A percentile compares a stretch with the other conserved stretches of the same genome.
Conservation (phyloP, 331 rosid species). For the Telfairia occidentalis region DNA sequence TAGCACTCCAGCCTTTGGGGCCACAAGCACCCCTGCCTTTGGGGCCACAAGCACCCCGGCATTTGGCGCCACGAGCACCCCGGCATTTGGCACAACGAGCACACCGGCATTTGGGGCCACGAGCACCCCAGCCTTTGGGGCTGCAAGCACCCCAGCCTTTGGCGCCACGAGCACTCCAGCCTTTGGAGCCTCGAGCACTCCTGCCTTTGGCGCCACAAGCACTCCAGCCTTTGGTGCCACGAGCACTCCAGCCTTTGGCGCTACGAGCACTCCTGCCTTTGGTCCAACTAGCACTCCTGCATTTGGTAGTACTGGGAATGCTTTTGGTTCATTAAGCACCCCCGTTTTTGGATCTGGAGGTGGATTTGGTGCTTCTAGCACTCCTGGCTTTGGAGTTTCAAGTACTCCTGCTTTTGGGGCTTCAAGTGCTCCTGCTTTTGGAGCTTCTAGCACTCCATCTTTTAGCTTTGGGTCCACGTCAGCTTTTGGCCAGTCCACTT, state of each 20-base stretch:
- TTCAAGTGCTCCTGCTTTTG: conserved; percentile 52
- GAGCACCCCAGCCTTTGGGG: conserved; percentile 44
- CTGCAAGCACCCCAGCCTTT: conserved; percentile 41
- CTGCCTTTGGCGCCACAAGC: conserved; percentile 15
- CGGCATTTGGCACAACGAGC: conserved; percentile 30
- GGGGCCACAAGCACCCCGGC: conserved; percentile 23
- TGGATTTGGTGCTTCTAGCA: conserved; percentile 41
- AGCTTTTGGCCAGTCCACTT: conserved; percentile 69
- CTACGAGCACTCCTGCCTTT: not conserved
- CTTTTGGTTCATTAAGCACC: conserved; percentile 17
- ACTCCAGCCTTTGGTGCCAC: not conserved
- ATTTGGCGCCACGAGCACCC: conserved; percentile 24
- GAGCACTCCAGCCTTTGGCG: not conserved
- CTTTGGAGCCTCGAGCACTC: conserved; percentile 49
- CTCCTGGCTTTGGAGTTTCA: conserved; percentile 45
- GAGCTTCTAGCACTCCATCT: conserved; percentile 56
- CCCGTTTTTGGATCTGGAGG: conserved; percentile 17
- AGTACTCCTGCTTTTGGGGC: conserved; percentile 47
- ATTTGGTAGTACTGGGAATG: conserved; percentile 7
- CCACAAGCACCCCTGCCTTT: conserved; percentile 21
- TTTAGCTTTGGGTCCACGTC: conserved; percentile 55
- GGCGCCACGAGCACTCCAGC: conserved; percentile 44
- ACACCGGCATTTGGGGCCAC: conserved; percentile 21
- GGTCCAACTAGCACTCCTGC: too few relatives aligned
- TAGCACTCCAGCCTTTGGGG: conserved; percentile 39